Evolutionary conservation across 2,329 filamentous ascomycete species (phyloP).

Genomic region (Periconia macrospinosa): DNA sequence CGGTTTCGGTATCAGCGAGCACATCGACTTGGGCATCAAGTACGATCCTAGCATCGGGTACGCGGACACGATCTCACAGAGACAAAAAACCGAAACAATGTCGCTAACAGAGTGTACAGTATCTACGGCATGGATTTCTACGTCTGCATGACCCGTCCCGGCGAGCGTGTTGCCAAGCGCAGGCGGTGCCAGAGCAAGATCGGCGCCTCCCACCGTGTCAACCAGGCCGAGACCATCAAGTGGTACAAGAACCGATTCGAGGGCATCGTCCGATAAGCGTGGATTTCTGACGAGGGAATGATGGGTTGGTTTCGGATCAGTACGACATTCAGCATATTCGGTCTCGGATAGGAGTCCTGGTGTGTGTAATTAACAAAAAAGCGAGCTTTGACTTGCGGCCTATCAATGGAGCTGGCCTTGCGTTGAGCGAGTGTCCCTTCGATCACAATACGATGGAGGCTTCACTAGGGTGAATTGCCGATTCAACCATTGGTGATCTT

Average conservation of each 20-base stretch:
- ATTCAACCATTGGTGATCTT: slow-evolving; percentile 60
- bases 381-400: slow-evolving; percentile 46
- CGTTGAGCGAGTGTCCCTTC: slow-evolving; percentile 36
- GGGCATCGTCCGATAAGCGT: slow-evolving; percentile 93
- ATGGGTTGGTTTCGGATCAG: slow-evolving; percentile 31
- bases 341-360: slow-evolving; percentile 42
- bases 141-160: slow-evolving; percentile 99
- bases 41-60: slow-evolving; percentile 46
- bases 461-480: slow-evolving; percentile 59
- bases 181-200: slow-evolving; percentile 85
- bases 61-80: slow-evolving; percentile 10
- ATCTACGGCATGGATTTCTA: slow-evolving; percentile 93
- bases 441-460: slow-evolving; percentile 59
- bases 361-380: slow-evolving; percentile 46
- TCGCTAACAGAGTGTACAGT: slow-evolving; percentile 32
- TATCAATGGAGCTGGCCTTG: slow-evolving; percentile 49
- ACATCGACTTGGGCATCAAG: slow-evolving; percentile 99
- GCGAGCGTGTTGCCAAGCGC: slow-evolving; percentile 96
- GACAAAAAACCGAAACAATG: not conserved
- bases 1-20: slow-evolving; percentile 99
- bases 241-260: slow-evolving; percentile 98
- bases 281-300: slow-evolving; percentile 25
- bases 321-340: slow-evolving; percentile 42
- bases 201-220: slow-evolving; percentile 89
- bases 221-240: slow-evolving; percentile 92